Base-by-base conservation (phyloP, 768 basidiomycete genomes). In the Lactifluus piperatus region DNA sequence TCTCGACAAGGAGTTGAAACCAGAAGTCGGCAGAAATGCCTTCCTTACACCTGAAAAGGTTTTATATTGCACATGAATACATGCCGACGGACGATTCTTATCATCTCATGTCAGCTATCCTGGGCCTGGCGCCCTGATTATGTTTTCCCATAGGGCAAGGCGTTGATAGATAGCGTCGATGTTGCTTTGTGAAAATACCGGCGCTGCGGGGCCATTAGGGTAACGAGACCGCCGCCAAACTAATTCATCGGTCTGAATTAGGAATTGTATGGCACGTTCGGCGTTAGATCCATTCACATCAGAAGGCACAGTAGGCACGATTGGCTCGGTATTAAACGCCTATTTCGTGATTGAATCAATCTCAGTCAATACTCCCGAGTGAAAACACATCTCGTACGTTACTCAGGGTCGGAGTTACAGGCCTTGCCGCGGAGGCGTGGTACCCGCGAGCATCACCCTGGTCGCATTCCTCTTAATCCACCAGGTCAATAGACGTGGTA, bases 161-260 rank as follows among this genome's bases (percentile, higher is more conserved):
- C 65, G 65, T 45, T 56, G 51, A 2, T 30, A 30, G 24, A 65
- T 29, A 43, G 60, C 60, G 37, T 63, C 56, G 37, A 65, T 22
- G 43, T 65, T 65, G 26, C 46, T 32, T 29, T 62, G 60, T 22
- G 59, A 57, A 47, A 62, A 65, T 10, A 62, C 51, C 22, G 56
- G 49, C 45, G 45, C 60, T n/a, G 56, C 14, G 20, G 56, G 39
- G 18, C 46, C 37, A 27, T 51, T 44, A 13, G 64, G 56, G 50
- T 62, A 62, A 46, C 53, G 49, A 22, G 60, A 56, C 11, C 65
- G 63, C 44, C 53, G 56, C 65, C 65, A 65, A 3, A 65, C 60
- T 29, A 65, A 54, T 54, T 65, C 65, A 53, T 65, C 65, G 43
- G 43, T 39, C 48, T 39, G 44, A 22, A 51, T 43, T 18, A 65